Percentiles rank a stretch among this genome's conserved stretches.
These are phyloP conservation scores for Ampelomyces quisqualis DNA, from an alignment of 2,329 filamentous ascomycete genomes.

Conservation along the genomic window DNA sequence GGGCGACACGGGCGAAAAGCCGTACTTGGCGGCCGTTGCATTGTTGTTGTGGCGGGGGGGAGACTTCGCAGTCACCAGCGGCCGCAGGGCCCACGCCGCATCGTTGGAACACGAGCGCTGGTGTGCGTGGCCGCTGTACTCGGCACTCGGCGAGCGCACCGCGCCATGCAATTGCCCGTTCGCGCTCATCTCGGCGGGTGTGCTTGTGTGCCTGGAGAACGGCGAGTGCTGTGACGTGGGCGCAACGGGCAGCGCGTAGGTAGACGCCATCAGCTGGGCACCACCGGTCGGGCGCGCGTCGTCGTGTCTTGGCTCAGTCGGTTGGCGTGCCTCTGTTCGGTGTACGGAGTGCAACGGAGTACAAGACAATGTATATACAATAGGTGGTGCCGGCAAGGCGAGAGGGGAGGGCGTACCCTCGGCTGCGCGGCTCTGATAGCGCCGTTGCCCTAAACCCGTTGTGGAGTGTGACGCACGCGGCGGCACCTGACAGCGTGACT, in stretches of 20 bases:
- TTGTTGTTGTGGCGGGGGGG: too few species aligned
- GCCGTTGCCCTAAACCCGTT: too few species aligned
- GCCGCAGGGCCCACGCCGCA: conserved; percentile 33
- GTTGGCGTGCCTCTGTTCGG: too few species aligned
- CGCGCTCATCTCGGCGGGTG: conserved; percentile 39
- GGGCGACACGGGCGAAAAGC: conserved; percentile 41
- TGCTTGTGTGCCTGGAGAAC: conserved; percentile 29
- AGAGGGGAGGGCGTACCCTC: background rate
- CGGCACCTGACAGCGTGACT: conserved; percentile 15
- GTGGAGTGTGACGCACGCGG: conserved; percentile 14
- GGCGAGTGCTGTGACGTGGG: conserved; percentile 36
- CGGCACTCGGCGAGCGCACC: conserved; percentile 31
- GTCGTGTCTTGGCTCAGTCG: conserved; percentile 20
- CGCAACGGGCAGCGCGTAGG: conserved; percentile 47
- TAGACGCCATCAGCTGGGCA: conserved; percentile 45
- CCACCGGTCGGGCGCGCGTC: conserved; percentile 19
- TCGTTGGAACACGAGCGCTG: conserved; percentile 30
- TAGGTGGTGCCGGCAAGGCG: background rate
- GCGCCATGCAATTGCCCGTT: conserved; percentile 37
- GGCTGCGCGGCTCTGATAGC: conserved; percentile 10
- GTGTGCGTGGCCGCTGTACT: conserved; percentile 30
- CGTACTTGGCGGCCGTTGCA: conserved; percentile 22
- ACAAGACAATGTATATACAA: background rate
- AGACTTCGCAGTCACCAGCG: conserved; percentile 31
- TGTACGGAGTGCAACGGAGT: background rate